phyloP scores from a whole-genome alignment of 331 rosid species.

The Ulmus americana region DNA sequence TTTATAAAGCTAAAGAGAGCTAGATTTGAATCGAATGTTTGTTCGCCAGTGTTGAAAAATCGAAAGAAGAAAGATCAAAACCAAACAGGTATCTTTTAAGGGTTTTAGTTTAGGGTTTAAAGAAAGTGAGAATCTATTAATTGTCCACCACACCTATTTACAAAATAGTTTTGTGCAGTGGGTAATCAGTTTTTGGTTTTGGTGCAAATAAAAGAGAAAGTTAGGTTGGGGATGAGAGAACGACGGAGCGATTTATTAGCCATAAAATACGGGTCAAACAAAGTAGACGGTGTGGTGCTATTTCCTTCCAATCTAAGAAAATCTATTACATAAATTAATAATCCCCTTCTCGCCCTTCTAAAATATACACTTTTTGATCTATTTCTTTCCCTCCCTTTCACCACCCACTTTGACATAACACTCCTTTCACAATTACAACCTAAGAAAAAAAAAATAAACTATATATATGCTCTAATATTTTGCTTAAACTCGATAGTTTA shows the following conservation, averaged over 20 bases:
- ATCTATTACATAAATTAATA: slow-evolving; percentile 13
- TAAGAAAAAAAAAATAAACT: not conserved
- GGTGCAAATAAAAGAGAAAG: slow-evolving; percentile 19
- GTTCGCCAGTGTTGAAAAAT: slow-evolving; percentile 18
- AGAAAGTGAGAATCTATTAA: no score
- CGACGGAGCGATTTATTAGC: slow-evolving; percentile 64
- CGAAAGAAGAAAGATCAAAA: not conserved
- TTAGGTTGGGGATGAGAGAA: slow-evolving; percentile 57
- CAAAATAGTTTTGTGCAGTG: not conserved
- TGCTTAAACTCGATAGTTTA: no score
- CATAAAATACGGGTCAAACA: slow-evolving; percentile 92
- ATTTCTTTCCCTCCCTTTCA: slow-evolving; percentile 52
- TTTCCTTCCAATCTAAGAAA: slow-evolving; percentile 68
- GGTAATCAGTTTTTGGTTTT: slow-evolving; percentile 24
- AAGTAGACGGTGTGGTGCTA: slow-evolving; percentile 47
- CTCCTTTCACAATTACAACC: slow-evolving; percentile 28
- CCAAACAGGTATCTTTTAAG: not conserved
- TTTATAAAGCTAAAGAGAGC: not conserved
- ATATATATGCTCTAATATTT: not conserved
- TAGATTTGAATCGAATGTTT: slow-evolving; percentile 27
- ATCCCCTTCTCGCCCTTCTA: slow-evolving; percentile 8
- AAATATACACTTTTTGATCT: slow-evolving; percentile 12
- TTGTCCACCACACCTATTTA: not conserved
- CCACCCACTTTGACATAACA: slow-evolving; percentile 90
- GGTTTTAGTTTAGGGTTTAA: not conserved